A percentile compares a stretch with the other conserved stretches of the same genome.
Conservation (phyloP, 352 stramenopile species). For the Phytophthora europaea region DNA sequence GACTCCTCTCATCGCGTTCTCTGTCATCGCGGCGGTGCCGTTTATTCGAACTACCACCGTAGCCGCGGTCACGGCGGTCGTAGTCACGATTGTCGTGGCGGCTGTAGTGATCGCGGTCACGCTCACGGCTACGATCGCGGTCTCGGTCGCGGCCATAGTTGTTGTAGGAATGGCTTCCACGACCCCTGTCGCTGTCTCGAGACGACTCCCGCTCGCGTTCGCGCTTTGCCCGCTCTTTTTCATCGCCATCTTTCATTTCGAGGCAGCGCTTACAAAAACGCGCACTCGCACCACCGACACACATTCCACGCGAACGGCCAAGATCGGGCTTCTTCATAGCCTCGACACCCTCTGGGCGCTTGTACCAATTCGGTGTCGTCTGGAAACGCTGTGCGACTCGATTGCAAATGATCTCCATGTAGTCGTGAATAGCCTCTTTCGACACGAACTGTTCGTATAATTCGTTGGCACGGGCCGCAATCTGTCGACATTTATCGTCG, state of each 20-base stretch:
- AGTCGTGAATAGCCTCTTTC: conserved; percentile 96
- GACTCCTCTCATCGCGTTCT: conserved; percentile 43
- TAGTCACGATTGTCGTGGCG: conserved; percentile 30
- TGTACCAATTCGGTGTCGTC: conserved; percentile 69
- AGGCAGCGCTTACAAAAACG: conserved; percentile 76
- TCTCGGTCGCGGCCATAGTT: conserved; percentile 28
- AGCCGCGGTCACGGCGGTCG: conserved; percentile 40
- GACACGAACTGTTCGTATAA: conserved; percentile 96
- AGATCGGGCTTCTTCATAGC: conserved; percentile 71
- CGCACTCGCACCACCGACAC: conserved; percentile 60
- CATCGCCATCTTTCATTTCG: conserved; percentile 75
- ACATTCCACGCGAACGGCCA: conserved; percentile 61
- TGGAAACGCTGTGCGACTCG: conserved; percentile 92
- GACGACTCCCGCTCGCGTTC: conserved; percentile 28
- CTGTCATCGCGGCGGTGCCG: conserved; percentile 43
- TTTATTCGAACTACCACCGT: conserved; percentile 33
- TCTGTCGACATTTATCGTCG: conserved; percentile 97
- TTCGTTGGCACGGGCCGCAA: conserved; percentile 94
- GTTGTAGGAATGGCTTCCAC: conserved; percentile 34
- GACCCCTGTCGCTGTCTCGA: conserved; percentile 32
- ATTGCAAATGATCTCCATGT: conserved; percentile 97
- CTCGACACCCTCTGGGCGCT: conserved; percentile 65
- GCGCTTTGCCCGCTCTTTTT: conserved; percentile 39
- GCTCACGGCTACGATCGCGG: conserved; percentile 26
- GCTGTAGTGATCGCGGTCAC: conserved; percentile 39